Percentiles rank a stretch among this genome's conserved stretches.
These are phyloP conservation scores for Pseudocercospora fijiensis DNA, from an alignment of 2,329 filamentous ascomycete species.

Conservation along the genomic window DNA sequence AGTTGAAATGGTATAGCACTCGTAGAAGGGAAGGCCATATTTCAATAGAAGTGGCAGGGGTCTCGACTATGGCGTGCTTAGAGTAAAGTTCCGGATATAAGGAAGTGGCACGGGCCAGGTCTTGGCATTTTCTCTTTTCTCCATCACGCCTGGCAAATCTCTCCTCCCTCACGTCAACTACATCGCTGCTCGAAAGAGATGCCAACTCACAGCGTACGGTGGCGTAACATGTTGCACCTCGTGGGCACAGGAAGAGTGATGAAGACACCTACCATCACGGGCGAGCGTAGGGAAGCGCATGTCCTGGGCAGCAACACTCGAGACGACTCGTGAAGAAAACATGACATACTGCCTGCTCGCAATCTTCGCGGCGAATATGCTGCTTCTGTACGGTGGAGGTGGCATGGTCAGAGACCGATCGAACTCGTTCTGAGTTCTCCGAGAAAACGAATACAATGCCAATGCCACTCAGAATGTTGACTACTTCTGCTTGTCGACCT, in stretches of 20 bases:
- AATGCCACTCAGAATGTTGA: no score
- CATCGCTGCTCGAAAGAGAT: neutral
- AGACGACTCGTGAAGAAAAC: neutral
- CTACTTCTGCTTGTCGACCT: conserved; percentile 4
- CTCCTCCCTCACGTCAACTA: neutral
- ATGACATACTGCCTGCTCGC: neutral
- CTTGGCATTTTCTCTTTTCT: neutral
- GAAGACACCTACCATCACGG: neutral
- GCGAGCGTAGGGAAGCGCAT: neutral
- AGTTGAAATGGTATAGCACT: neutral
- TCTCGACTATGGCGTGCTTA: neutral
- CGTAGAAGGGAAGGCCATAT: neutral
- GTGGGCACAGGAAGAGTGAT: no score
- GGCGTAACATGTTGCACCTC: neutral
- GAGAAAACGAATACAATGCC: no score
- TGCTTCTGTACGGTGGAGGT: neutral
- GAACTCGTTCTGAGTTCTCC: neutral
- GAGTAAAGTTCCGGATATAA: neutral
- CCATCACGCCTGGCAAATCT: no score
- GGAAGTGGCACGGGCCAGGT: neutral
- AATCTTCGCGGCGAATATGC: neutral
- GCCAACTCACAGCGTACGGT: neutral
- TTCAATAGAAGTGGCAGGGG: neutral
- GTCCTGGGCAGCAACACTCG: neutral
- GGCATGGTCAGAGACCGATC: neutral